Base-by-base conservation (phyloP, 2,329 filamentous ascomycete genomes). In the Claviceps quebecensis region DNA sequence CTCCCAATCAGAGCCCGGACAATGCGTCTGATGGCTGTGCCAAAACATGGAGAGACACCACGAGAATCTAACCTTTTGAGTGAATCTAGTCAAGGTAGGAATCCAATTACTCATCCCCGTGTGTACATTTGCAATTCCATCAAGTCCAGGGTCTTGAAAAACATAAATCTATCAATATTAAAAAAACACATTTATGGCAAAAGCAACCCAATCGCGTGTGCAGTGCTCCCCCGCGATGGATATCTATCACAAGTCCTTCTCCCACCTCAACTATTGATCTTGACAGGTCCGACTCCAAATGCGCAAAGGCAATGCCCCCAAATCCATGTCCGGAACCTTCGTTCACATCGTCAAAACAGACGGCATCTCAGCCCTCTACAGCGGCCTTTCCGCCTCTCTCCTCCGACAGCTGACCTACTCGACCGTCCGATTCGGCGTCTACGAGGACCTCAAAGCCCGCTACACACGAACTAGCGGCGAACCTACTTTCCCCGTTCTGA, bases 331-430 rank as follows among this genome's bases (percentile, higher is more conserved):
- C 56, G 83, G 86, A 65, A 97, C 91, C 55, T 87, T 96, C 63
- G 73, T 80, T 54, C 86, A 95, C 71, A 83, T 98, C 58, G 66
- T 90, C 56, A 82, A 81, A 59, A 75, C 78, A 60, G 79, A 93
- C 69, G 89, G 91, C 40, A 56, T 86, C n/a, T 68, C 75, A 34
- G 91, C 89, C 29, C 77, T 98, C 47, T 98, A 98, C 70, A 84
- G 79, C 62, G 93, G 93, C 71, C 81, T 97, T 53, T 94, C 90
- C 2, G 93, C 93, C 58, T 93, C 90, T 52, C 79, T 97, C 47
- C 78, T 97, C 53, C 90, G 93, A 57, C 93, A 97, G 72, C 78
- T 90, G 59, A 97, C 93, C 54, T 98, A 98, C 73, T 93, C 86
- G 54, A 98, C 93, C 48, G 93, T 89, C 39, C 87, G 93, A 47